Percentiles rank a stretch among this genome's conserved stretches.
phyloP scores from a whole-genome alignment of 129 eudicot species.

The Dittrichia graveolens region DNA sequence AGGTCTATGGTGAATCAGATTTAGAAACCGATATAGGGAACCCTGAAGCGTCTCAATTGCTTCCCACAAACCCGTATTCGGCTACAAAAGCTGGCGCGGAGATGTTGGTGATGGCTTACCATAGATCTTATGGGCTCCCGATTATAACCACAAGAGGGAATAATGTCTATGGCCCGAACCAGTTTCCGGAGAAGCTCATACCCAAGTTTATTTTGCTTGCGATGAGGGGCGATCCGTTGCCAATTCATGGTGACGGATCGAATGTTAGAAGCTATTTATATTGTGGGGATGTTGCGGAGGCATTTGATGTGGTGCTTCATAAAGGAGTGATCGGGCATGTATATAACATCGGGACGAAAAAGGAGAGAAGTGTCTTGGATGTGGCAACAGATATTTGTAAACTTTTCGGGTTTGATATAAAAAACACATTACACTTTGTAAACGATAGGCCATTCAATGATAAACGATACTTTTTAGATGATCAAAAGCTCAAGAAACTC shows the following conservation, averaged over 20 bases:
- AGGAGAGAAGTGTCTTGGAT: conserved; percentile 51
- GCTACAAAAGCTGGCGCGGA: conserved; percentile 63
- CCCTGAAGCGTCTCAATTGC: conserved; percentile 51
- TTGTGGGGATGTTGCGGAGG: conserved; percentile 62
- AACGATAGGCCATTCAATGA: conserved; percentile 56
- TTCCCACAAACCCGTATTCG: conserved; percentile 60
- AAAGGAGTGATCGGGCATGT: conserved; percentile 56
- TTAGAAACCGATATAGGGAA: conserved; percentile 45
- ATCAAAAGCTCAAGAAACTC: conserved; percentile 44
- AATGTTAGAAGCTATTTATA: conserved; percentile 54
- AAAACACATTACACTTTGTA: conserved; percentile 34
- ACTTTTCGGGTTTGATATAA: conserved; percentile 42
- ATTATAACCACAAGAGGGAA: conserved; percentile 54
- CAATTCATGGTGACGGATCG: conserved; percentile 53
- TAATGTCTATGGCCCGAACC: conserved; percentile 58
- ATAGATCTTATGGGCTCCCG: conserved; percentile 51
- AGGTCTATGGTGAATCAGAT: conserved; percentile 58
- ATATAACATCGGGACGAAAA: conserved; percentile 50
- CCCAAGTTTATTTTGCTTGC: conserved; percentile 58
- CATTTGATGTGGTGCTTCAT: conserved; percentile 51
- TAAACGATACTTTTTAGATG: conserved; percentile 49
- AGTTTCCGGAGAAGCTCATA: conserved; percentile 54
- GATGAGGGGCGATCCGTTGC: conserved; percentile 47
- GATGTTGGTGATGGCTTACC: conserved; percentile 60
- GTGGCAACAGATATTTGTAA: conserved; percentile 48